Base-by-base conservation (phyloP, 2,329 filamentous ascomycete species). In the Neopestalotiopsis sp. region DNA sequence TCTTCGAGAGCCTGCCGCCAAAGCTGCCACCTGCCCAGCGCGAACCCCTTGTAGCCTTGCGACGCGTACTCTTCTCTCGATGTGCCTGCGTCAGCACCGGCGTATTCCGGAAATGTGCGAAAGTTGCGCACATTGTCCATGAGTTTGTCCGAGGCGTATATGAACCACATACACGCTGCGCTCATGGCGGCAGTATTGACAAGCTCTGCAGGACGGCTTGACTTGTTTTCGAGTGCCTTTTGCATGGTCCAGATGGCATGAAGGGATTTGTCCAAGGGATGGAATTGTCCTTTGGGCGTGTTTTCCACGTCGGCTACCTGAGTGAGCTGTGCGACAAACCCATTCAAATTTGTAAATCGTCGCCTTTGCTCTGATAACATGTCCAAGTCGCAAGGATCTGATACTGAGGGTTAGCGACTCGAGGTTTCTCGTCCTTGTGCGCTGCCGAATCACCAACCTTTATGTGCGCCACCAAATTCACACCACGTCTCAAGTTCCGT, bases 111-210 rank as follows among this genome's bases (percentile, higher is more conserved):
- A 40, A 38, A 65, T 14, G 40, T 49, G 42, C 38, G 40, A 24
- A 24, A 24, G 28, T 28, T 30, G 4, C 30, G 38, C n/a, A 65
- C 62, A 20, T 65, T 52, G 42, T 14, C 62, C 62, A 34, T 45
- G n/a, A 65, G 62, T 17, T 42, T 13, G 40, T 32, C 62, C 5
- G 62, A 34, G 13, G 62, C 62, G 14, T 65, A 56, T 5, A 56
- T 17, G 14, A 65, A 65, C 62, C 62, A 65, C 42, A 56, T 65
- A 10, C 62, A 52, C 40, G 62, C 62, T 14, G 62, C 62, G 10
- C 28, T 17, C 42, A 65, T 49, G 40, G 42, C 62, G n/a, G 42
- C 20, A 7, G 62, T 65, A 13, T 65, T 14, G 17, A 24, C 38
- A 13, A 65, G 20, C 9, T 34, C 30, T 10, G 10, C 62, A 1